phyloP scores from a whole-genome alignment of 2,329 filamentous ascomycete species.

The Colletotrichum paranaense region DNA sequence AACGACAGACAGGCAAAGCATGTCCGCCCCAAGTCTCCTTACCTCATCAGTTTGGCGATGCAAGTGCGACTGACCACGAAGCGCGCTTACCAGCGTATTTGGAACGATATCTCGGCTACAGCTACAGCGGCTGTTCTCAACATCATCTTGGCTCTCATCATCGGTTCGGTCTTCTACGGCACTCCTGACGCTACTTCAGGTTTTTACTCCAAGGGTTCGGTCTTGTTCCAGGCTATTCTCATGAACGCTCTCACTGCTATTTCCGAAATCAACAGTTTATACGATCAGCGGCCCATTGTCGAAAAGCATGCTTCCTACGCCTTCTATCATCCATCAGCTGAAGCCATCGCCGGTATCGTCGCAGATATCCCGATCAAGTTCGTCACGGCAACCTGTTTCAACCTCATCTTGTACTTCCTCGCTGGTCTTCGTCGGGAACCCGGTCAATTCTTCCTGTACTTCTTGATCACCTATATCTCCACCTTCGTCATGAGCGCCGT shows the following conservation, averaged over 20 bases:
- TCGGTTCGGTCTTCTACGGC: slow-evolving; percentile 70
- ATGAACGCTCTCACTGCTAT: slow-evolving; percentile 70
- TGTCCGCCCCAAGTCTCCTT: slow-evolving; percentile 65
- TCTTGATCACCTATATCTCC: slow-evolving; percentile 74
- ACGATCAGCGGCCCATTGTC: slow-evolving; percentile 58
- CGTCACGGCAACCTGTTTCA: slow-evolving; percentile 59
- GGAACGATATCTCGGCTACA: slow-evolving; percentile 62
- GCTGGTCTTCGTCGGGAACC: slow-evolving; percentile 65
- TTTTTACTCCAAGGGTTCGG: slow-evolving; percentile 65
- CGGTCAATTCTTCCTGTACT: slow-evolving; percentile 80
- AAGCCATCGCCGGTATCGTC: slow-evolving; percentile 65
- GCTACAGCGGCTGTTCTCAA: slow-evolving; percentile 58
- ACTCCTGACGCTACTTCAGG: slow-evolving; percentile 60
- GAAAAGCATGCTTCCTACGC: slow-evolving; percentile 61
- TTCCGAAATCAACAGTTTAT: slow-evolving; percentile 61
- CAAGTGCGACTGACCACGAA: slow-evolving; percentile 64
- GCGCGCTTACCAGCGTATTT: slow-evolving; percentile 63
- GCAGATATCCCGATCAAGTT: slow-evolving; percentile 70
- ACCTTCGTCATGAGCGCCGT: slow-evolving; percentile 81
- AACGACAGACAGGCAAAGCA: slow-evolving; percentile 63
- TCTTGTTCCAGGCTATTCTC: slow-evolving; percentile 70
- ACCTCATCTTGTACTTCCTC: slow-evolving; percentile 69
- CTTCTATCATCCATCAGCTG: slow-evolving; percentile 63
- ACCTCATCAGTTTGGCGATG: slow-evolving; percentile 66
- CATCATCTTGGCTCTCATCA: slow-evolving; percentile 68